Base-by-base conservation (phyloP, 2,329 filamentous ascomycete genomes). In the Pyrenophora teres region DNA sequence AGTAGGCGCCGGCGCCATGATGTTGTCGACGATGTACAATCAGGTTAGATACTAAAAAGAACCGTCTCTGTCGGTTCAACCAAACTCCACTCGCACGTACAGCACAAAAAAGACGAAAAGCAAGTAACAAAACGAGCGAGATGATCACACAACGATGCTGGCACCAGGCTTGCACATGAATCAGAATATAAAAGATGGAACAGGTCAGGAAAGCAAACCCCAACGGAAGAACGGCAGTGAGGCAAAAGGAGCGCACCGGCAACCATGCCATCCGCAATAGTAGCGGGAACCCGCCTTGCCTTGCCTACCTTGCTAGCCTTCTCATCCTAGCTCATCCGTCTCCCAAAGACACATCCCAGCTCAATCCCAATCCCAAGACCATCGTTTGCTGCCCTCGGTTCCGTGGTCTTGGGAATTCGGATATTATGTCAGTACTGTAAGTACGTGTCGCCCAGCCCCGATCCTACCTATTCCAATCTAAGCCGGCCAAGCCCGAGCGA, bases 1-100 rank as follows among this genome's bases (percentile, higher is more conserved):
- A 8, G 23, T 25, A 9, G 23, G 23, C 4, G 49, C 46, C 15
- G 49, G 49, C 33, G 49, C 44, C 49, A 52, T 52, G 37, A 18
- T 21, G 25, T 8, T 31, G 15, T n/a, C n/a, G 25, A 21, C 23
- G 16, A 13, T 21, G 4, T 30, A 6, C 32, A 21, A 33, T 19
- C 16, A 12, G 27, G 21, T n/a, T 12, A 21, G n/a, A 32, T 40
- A 25, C 23, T 7, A 6, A 25, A 25, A 7, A n/a, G 9, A 38
- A 5, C 9, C 13, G 21, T 19, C 19, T 31, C 19, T 18, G 33
- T 25, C 25, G 40, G 33, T 19, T 25, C 30, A 12, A 6, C 35
- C 35, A 21, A 3, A 21, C 19, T 21, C 5, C 3, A 21, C 19
- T 21, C 19, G 5, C 3, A 21, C 19, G 19, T 21, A 21, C 5